Conservation (phyloP, 176 grass and related monocot genomes). For the Avena eriantha region DNA sequence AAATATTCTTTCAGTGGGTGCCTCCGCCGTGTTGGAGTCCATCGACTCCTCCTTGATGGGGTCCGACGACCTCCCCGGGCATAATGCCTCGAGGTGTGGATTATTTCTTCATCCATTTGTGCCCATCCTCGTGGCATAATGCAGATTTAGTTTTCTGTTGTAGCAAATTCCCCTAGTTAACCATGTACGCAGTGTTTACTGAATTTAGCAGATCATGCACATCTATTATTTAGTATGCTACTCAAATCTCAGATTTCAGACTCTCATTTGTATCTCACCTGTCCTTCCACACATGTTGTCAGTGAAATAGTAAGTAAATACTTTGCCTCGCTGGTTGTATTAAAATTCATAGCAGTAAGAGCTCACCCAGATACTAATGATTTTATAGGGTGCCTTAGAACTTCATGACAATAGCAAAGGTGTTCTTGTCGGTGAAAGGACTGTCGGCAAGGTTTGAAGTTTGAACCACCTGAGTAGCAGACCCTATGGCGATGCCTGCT, state of each 20-base stretch:
- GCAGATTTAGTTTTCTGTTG: conserved; percentile 21
- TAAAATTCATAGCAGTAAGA: conserved; percentile 23
- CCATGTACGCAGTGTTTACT: not conserved
- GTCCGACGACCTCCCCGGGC: too few relatives aligned
- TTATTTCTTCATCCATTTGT: conserved; percentile 24
- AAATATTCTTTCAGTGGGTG: too few relatives aligned
- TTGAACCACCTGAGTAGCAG: conserved; percentile 9
- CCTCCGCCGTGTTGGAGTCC: too few relatives aligned
- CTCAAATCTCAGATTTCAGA: not conserved
- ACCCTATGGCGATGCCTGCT: not conserved
- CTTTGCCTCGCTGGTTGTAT: conserved; percentile 10
- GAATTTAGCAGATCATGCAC: conserved; percentile 26
- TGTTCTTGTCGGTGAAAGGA: conserved; percentile 82
- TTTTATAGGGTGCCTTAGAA: conserved; percentile 82
- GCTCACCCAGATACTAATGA: not conserved
- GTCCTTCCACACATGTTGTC: conserved; percentile 57
- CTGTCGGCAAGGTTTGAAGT: conserved; percentile 94
- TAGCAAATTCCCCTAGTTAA: conserved; percentile 26
- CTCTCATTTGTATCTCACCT: conserved; percentile 41
- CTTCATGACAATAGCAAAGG: conserved; percentile 99
- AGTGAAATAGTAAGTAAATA: conserved; percentile 94
- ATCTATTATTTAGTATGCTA: not conserved
- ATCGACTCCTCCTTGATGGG: too few relatives aligned
- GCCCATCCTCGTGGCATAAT: conserved; percentile 10
- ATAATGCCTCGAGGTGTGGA: conserved; percentile 9